Percentiles rank a stretch among this genome's conserved stretches.
Conservation (phyloP, 2,329 filamentous ascomycete genomes). For the Diplodia corticola region DNA sequence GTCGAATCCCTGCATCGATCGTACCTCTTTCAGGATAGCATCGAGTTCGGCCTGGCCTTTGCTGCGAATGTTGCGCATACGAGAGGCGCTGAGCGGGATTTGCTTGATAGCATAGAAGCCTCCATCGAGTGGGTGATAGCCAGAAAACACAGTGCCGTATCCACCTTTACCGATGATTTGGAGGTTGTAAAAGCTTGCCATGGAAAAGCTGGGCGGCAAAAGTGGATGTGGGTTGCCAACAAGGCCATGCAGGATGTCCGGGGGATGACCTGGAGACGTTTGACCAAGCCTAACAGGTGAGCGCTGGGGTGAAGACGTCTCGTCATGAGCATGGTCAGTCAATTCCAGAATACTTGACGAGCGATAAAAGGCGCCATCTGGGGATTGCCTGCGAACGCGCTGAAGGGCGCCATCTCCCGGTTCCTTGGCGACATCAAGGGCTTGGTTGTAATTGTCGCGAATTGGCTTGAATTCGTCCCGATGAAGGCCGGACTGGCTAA, state of each 20-base stretch:
- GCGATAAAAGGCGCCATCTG: background rate
- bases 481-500: background rate
- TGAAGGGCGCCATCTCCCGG: background rate
- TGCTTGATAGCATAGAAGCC: conserved; percentile 67
- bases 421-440: conserved; percentile 2
- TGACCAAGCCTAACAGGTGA: conserved; percentile 2
- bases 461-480: conserved; percentile 7
- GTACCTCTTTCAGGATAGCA: conserved; percentile 59
- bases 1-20: conserved; percentile 62
- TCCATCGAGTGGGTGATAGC: conserved; percentile 61
- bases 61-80: conserved; percentile 54
- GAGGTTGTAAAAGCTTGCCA: conserved; percentile 39
- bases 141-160: conserved; percentile 65
- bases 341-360: background rate
- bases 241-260: conserved; percentile 27
- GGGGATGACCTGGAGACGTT: conserved; percentile 24
- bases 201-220: conserved; percentile 54
- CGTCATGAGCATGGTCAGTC: background rate
- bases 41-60: conserved; percentile 57
- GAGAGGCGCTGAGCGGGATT: conserved; percentile 57
- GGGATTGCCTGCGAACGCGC: background rate
- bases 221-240: conserved; percentile 36
- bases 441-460: conserved; percentile 15
- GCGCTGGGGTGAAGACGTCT: background rate
- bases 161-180: conserved; percentile 63